A percentile compares a stretch with the other conserved stretches of the same genome.
Conservation (phyloP, 495 filamentous ascomycete species). For the Hypoxylon lenormandii region DNA sequence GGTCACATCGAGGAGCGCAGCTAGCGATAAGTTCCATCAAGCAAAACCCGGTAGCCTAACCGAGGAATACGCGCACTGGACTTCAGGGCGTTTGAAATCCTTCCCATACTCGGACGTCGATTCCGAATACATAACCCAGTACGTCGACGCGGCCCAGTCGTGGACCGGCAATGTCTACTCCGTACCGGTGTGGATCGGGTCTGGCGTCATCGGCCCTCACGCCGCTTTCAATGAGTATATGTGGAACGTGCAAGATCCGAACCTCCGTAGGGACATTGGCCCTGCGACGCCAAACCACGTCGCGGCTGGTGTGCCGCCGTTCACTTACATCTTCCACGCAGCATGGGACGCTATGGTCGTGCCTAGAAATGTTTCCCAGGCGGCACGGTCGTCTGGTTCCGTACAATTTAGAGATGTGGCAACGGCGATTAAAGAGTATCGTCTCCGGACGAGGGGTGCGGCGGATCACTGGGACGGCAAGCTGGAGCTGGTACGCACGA, state of each 20-base stretch:
- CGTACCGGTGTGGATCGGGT: conserved; percentile 56
- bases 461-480: conserved; percentile 48
- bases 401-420: conserved; percentile 55
- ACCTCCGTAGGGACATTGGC: conserved; percentile 43
- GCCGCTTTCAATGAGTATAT: conserved; percentile 56
- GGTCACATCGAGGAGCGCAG: conserved; percentile 9
- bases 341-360: conserved; percentile 58
- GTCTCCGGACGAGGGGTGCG: conserved; percentile 48
- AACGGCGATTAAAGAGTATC: conserved; percentile 53
- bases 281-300: conserved; percentile 58
- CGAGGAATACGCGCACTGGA: conserved; percentile 32
- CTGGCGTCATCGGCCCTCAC: conserved; percentile 37
- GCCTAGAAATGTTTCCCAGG: conserved; percentile 27
- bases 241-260: conserved; percentile 48
- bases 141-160: conserved; percentile 31
- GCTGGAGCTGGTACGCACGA: conserved; percentile 41
- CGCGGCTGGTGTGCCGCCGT: conserved; percentile 55
- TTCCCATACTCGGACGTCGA: conserved; percentile 44
- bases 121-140: conserved; percentile 39
- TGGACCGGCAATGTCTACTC: conserved; percentile 47
- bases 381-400: conserved; percentile 33
- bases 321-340: conserved; percentile 52
- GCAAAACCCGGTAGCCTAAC: background rate
- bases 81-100: conserved; percentile 45
- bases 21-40: background rate